Conservation (phyloP, 345 rosid species). For the Schrenkiella parvula region DNA sequence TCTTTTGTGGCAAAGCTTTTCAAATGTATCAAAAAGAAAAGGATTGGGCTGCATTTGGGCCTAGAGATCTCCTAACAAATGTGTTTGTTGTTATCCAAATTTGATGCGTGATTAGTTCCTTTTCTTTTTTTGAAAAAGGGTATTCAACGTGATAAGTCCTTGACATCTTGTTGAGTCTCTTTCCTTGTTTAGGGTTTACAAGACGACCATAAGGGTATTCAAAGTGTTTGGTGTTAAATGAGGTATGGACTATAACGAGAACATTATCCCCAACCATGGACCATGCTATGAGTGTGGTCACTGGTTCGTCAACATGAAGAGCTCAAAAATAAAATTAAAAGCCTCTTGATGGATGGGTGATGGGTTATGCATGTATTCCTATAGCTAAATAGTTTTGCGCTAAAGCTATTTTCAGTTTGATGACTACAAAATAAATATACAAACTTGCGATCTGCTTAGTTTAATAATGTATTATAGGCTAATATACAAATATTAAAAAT, state of each 20-base stretch:
- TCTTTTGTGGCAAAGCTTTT: no score
- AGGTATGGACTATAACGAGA: not conserved
- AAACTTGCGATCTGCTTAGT: not conserved
- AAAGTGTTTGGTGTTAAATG: not conserved
- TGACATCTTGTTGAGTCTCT: no score
- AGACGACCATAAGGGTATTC: no score
- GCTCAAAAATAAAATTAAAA: not conserved
- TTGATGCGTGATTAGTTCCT: no score
- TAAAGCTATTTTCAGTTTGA: not conserved
- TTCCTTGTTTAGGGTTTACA: no score
- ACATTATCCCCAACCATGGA: not conserved
- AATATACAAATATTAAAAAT: not conserved
- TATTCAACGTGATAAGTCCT: no score
- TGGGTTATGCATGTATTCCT: not conserved
- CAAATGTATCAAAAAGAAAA: not conserved
- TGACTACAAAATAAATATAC: not conserved
- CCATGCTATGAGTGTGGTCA: slow-evolving; percentile 1
- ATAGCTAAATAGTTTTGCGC: not conserved
- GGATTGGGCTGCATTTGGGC: not conserved
- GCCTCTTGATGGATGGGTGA: not conserved
- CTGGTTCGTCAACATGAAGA: not conserved
- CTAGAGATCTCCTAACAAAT: not conserved
- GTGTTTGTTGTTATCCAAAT: no score
- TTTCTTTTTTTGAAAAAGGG: no score
- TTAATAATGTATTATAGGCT: not conserved